A percentile compares a stretch with the other conserved stretches of the same genome.
phyloP scores from a whole-genome alignment of 495 filamentous ascomycete genomes.

The Penicillium lividum region DNA sequence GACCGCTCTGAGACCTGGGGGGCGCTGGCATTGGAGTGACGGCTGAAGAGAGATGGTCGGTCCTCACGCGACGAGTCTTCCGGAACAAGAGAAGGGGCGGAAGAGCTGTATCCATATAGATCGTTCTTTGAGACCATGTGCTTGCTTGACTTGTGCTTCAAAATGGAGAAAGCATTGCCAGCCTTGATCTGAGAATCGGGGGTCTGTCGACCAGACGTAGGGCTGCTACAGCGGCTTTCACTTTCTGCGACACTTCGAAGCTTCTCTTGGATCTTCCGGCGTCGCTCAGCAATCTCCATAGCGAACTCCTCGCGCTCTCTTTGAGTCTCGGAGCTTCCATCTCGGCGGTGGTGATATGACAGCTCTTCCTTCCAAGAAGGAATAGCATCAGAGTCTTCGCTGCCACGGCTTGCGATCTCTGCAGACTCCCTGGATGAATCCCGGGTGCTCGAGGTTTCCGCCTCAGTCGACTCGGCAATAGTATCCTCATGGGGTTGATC shows the following conservation, averaged over 20 bases:
- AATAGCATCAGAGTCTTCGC: constrained; percentile 16
- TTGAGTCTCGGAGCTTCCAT: constrained; percentile 60
- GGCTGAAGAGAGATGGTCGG: constrained; percentile 35
- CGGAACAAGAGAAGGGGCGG: constrained; percentile 46
- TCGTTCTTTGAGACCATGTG: constrained; percentile 60
- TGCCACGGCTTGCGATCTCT: constrained; percentile 17
- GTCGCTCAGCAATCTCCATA: constrained; percentile 74
- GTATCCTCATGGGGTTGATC: background rate
- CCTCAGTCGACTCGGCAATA: constrained; percentile 5
- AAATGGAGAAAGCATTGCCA: constrained; percentile 64
- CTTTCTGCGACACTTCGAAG: constrained; percentile 70
- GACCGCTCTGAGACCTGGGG: constrained; percentile 41
- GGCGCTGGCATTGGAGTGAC: constrained; percentile 44
- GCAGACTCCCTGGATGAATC: constrained; percentile 16
- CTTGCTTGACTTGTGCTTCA: constrained; percentile 67
- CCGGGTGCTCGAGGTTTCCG: constrained; percentile 14
- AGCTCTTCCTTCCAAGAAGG: constrained; percentile 40
- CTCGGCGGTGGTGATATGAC: constrained; percentile 46
- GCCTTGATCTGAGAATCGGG: constrained; percentile 39
- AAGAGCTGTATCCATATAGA: constrained; percentile 62
- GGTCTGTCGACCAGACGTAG: constrained; percentile 47
- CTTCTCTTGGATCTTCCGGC: constrained; percentile 78
- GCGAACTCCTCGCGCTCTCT: constrained; percentile 76
- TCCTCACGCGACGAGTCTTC: constrained; percentile 45
- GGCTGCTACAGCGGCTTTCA: constrained; percentile 59